Evolutionary conservation across 768 basidiomycete genomes (phyloP).

Genomic region (Asterophora lycoperdoides): DNA sequence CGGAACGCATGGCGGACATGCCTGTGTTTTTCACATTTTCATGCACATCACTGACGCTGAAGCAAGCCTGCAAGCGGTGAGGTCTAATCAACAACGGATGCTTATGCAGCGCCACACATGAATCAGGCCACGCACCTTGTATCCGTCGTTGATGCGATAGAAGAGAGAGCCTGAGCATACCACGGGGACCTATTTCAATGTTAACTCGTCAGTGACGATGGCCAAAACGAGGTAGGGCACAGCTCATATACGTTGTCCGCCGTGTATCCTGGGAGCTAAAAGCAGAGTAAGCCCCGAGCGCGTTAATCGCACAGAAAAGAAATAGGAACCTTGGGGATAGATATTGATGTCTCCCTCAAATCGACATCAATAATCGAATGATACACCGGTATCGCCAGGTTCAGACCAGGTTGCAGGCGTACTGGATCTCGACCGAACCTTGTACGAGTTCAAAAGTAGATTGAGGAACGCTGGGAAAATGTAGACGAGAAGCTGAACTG

Average conservation of each 20-base stretch:
- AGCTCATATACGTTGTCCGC: constrained; percentile 25
- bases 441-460: constrained; percentile 11
- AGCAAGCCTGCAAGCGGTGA: constrained; percentile 36
- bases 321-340: constrained; percentile 35
- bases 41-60: constrained; percentile 45
- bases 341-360: constrained; percentile 43
- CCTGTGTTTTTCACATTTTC: constrained; percentile 49
- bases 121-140: constrained; percentile 31
- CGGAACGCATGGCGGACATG: constrained; percentile 51
- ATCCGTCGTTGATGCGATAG: constrained; percentile 47
- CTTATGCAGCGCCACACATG: no score
- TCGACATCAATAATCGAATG: constrained; percentile 45
- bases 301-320: no score
- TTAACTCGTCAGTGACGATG: neutral
- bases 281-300: neutral
- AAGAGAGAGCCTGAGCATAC: constrained; percentile 51
- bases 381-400: constrained; percentile 40
- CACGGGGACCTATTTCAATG: constrained; percentile 40
- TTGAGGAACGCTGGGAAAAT: neutral
- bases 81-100: neutral
- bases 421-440: constrained; percentile 44
- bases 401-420: constrained; percentile 41
- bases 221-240: neutral
- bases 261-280: constrained; percentile 31
- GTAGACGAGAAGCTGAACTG: constrained; percentile 2